Conservation (phyloP, 352 stramenopile genomes). For the Pythium sukuiense region DNA sequence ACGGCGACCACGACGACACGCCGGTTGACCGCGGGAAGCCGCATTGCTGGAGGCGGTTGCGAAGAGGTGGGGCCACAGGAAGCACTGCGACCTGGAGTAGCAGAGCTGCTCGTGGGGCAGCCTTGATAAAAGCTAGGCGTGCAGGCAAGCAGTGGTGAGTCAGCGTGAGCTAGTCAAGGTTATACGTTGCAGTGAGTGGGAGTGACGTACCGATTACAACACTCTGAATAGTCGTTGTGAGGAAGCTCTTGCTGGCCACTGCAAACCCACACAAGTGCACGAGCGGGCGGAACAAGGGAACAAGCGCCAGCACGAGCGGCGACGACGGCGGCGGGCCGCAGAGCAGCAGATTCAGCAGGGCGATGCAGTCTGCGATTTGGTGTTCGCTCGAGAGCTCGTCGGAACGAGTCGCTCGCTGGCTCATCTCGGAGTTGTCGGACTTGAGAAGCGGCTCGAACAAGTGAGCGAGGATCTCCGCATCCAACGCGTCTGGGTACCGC, state of each 20-base stretch:
- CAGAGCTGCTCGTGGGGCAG: conserved; percentile 28
- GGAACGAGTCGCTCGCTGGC: background rate
- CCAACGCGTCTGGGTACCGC: conserved; percentile 44
- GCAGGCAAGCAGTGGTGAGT: background rate
- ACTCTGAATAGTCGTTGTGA: conserved; percentile 48
- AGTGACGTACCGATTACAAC: conserved; percentile 43
- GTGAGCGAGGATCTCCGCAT: conserved; percentile 48
- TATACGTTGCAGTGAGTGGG: background rate
- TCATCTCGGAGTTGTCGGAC: conserved; percentile 37
- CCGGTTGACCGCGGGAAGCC: background rate
- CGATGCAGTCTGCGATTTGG: conserved; percentile 51
- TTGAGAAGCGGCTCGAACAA: conserved; percentile 67
- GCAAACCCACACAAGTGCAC: conserved; percentile 78
- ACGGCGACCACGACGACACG: conserved; percentile 31
- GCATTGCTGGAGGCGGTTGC: conserved; percentile 21
- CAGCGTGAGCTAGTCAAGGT: background rate
- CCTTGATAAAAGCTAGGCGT: conserved; percentile 37
- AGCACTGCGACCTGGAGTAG: conserved; percentile 60
- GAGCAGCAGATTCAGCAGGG: conserved; percentile 54
- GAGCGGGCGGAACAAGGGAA: conserved; percentile 73
- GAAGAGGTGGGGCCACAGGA: conserved; percentile 46
- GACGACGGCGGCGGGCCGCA: conserved; percentile 67
- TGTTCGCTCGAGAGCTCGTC: conserved; percentile 32
- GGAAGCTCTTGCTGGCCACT: conserved; percentile 59
- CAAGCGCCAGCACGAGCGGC: conserved; percentile 49